Percentiles rank a stretch among this genome's conserved stretches.
phyloP scores from a whole-genome alignment of 441 rosid genomes.

The Pelargonium fulgidum region DNA sequence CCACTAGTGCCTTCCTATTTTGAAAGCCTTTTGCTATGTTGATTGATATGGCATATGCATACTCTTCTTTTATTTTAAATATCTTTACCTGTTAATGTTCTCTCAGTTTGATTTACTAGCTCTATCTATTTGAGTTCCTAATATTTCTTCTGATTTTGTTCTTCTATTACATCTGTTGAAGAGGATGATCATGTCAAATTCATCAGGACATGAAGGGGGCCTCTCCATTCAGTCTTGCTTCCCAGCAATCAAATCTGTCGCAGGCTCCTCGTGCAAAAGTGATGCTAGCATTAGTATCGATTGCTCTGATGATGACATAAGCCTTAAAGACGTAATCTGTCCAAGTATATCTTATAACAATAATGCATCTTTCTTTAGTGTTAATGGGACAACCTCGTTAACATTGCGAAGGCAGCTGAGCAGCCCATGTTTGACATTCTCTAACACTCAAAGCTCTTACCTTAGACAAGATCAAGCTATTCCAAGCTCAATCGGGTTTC shows the following conservation, averaged over 20 bases:
- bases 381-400: not conserved
- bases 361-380: slow-evolving; percentile 1
- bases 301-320: slow-evolving; percentile 16
- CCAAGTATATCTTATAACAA: not conserved
- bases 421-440: not conserved
- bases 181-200: slow-evolving; percentile 14
- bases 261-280: slow-evolving; percentile 10
- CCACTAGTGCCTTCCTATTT: not conserved
- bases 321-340: slow-evolving; percentile 14
- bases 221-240: slow-evolving; percentile 21
- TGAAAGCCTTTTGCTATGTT: not conserved
- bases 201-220: not conserved
- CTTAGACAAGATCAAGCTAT: not conserved
- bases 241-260: slow-evolving; percentile 16
- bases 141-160: not conserved
- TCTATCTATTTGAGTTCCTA: no score
- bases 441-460: not conserved
- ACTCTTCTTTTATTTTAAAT: not conserved
- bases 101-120: no score
- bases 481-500: slow-evolving; percentile 9
- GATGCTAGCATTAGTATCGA: not conserved
- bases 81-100: no score
- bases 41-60: not conserved
- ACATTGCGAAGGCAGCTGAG: not conserved
- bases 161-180: not conserved